Evolutionary conservation across 768 basidiomycete genomes (phyloP), one percentile per base, ranked within the genome.

Genomic region (Rossbeevera mucosa): DNA sequence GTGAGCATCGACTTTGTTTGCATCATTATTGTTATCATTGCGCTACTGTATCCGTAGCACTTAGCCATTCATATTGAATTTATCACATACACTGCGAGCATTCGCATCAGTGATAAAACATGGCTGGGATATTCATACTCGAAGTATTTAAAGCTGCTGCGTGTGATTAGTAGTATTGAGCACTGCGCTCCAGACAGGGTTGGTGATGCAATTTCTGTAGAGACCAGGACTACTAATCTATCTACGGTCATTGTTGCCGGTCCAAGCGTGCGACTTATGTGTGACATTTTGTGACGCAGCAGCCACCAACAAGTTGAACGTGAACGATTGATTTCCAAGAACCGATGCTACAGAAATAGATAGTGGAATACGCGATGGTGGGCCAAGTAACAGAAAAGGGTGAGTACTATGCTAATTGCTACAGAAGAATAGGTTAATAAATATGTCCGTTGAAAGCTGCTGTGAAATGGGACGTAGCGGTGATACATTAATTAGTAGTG

Each of bases 361-460:
- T 46, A 60, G 20, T 47, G 54, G 50, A 25, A 47, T 51, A 38
- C 48, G 48, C 29, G 51, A 25, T 25, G 22, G 31, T 7, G 43
- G 47, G 28, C 28, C 28, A 28, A 21, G 51, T 54, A 54, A 51
- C 36, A 54, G 53, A 59, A 64, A 54, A 57, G 8, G 25, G 51
- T 59, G 46, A 59, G 46, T 59, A 51, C 11, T 38, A 30, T 51
- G 43, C 56, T 66, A 61, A 47, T 53, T 40, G 68, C 58, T 69
- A 69, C 67, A 67, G 51, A 58, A 56, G 54, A 53, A 54, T 55
- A 52, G 5, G 47, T 50, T 16, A 56, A 69, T 67, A 68, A 68
- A 64, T 70, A 58, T 44, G 47, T 48, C 49, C 53, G 29, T 5
- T 25, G 3, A 13, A 16, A 11, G 11, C 24, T 38, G 47, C n/a